phyloP scores from a whole-genome alignment of 2,329 filamentous ascomycete species.

The Diaporthe aspalathi region DNA sequence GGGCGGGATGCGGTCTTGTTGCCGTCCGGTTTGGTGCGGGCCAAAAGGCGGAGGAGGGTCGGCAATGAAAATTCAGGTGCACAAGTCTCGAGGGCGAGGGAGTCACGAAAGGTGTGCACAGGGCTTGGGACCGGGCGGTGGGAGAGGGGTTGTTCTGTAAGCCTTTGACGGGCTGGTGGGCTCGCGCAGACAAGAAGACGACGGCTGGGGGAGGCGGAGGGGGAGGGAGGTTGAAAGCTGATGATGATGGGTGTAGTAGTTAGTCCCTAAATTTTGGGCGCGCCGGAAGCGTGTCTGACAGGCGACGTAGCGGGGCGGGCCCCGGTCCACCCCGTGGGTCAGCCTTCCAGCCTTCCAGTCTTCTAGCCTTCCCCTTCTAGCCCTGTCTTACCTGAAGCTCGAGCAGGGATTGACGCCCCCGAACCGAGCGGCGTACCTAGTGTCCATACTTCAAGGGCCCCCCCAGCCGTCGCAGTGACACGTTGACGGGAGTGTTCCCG shows the following conservation, averaged over 20 bases:
- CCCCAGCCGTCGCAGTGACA: slow-evolving; percentile 23
- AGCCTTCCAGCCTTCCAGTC: slow-evolving; percentile 10
- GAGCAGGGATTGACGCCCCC: slow-evolving; percentile 17
- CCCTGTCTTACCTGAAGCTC: slow-evolving; percentile 16
- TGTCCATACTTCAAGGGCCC: background rate
- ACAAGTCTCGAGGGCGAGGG: background rate
- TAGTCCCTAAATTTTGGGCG: slow-evolving; percentile 35
- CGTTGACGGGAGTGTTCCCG: slow-evolving; percentile 16
- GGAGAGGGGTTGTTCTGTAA: background rate
- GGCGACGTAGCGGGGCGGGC: slow-evolving; percentile 24
- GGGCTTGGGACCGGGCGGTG: background rate
- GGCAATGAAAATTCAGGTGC: background rate
- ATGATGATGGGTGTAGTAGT: slow-evolving; percentile 18
- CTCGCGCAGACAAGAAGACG: slow-evolving; percentile 15
- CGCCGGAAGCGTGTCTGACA: slow-evolving; percentile 34
- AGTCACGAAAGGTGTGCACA: background rate
- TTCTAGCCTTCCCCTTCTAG: slow-evolving; percentile 1
- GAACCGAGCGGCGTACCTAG: background rate
- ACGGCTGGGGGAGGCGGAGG: slow-evolving; percentile 1
- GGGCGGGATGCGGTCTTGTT: background rate
- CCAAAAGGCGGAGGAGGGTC: background rate
- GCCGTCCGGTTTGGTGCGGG: slow-evolving; percentile 9
- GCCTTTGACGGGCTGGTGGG: slow-evolving; percentile 9
- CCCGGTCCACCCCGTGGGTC: slow-evolving; percentile 1
- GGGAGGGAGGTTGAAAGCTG: slow-evolving; percentile 29